Base-by-base conservation (phyloP, 140 eudicot genomes). In the Cichorium intybus region DNA sequence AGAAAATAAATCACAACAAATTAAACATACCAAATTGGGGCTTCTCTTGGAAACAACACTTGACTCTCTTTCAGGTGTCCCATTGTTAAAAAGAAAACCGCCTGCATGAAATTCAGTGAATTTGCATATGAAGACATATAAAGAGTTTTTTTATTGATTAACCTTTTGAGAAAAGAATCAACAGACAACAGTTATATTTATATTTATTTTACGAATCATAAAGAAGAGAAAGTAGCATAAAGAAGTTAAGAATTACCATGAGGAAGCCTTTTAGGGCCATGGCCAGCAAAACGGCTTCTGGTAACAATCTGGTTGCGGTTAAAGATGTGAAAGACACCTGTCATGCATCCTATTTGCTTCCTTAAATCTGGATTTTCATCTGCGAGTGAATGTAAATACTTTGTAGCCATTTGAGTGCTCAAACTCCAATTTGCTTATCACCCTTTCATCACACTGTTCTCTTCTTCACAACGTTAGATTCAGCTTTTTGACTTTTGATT, bases 301-400 rank as follows among this genome's bases (percentile, higher is more conserved):
- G 83, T 54, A 16, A 78, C 55, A 3, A 87, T 54, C 45, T 82
- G 81, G 15, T 80, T 79, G 2, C 88, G 90, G 62, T 87, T 95
- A 41, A 91, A 82, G 53, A 91, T 49, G 29, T 91, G 95, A 62
- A 91, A 84, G 6, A 87, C 82, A 26, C 96, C 96, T 16, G 80
- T 85, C 92, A 85, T 77, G 65, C 96, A 91, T 68, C 97, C 92
- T 14, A 91, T 62, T 24, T 91, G 96, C 84, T 83, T 87, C 60
- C 74, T 80, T 71, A 91, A 75, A 70, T 88, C 89, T 24, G 73
- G 83, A 72, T 87, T 91, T 11, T 91, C 97, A 68, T 91, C 96
- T 29, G 89, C 78, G 74, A 85, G 58, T 28, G 96, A 85, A 81
- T 83, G 88, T 51, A 92, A 61, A 56, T 85, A 77, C 68, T 85